Evolutionary conservation across 2,329 filamentous ascomycete genomes (phyloP).

Genomic region (Tolypocladium tropicale): DNA sequence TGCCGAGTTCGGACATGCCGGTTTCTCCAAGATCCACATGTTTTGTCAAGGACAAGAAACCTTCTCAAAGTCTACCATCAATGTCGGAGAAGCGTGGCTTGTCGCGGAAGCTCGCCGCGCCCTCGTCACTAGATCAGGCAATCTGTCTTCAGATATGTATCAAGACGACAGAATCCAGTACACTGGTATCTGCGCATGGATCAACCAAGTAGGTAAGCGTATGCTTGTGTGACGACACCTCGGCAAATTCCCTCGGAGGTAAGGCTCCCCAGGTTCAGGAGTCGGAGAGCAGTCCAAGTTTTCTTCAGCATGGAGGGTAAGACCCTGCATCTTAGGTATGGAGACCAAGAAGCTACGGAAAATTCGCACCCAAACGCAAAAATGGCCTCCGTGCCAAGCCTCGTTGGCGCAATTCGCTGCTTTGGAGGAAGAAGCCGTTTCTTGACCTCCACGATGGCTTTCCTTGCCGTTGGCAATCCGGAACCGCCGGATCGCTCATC

Average conservation of each 20-base stretch:
- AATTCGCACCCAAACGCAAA: neutral
- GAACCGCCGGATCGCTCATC: too few relatives aligned
- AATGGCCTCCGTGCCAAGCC: neutral
- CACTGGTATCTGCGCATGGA: neutral
- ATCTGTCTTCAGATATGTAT: too few relatives aligned
- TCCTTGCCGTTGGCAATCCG: neutral
- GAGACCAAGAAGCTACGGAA: neutral
- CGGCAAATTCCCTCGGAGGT: neutral
- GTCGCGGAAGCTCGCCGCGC: neutral
- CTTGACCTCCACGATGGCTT: too few relatives aligned
- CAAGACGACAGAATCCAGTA: too few relatives aligned
- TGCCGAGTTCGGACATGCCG: neutral
- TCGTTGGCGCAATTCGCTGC: neutral
- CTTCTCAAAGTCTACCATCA: neutral
- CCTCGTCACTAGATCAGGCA: neutral
- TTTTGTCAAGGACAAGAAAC: neutral
- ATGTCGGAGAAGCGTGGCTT: neutral
- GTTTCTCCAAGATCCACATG: neutral
- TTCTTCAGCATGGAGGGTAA: neutral
- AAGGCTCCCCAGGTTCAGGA: neutral
- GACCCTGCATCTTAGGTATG: neutral
- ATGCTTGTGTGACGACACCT: too few relatives aligned
- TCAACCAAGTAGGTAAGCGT: neutral
- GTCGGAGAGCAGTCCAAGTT: neutral
- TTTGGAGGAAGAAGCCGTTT: too few relatives aligned